Percentiles rank a stretch among this genome's conserved stretches.
Evolutionary conservation across 768 basidiomycete species (phyloP).

Genomic region (Collybia sp.): DNA sequence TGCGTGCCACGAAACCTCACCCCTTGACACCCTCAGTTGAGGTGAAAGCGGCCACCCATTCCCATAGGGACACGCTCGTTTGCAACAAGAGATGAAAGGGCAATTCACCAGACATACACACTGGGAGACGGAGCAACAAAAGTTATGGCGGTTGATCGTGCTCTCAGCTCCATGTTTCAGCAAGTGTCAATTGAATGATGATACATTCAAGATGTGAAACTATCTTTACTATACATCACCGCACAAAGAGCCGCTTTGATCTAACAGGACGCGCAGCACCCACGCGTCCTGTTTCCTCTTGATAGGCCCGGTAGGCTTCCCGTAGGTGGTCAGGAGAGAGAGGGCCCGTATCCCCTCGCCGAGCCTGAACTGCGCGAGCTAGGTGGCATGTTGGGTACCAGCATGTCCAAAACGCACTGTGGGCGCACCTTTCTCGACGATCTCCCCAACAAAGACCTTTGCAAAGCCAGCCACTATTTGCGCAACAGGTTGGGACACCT

Average conservation of each 20-base stretch:
- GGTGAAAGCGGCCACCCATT: too few relatives aligned
- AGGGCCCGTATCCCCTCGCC: slow-evolving; percentile 71
- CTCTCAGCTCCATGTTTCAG: too few relatives aligned
- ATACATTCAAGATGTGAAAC: too few relatives aligned
- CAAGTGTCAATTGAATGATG: too few relatives aligned
- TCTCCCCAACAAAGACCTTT: slow-evolving; percentile 92
- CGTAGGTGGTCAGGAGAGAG: slow-evolving; percentile 86
- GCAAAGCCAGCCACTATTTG: slow-evolving; percentile 87
- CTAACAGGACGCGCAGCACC: slow-evolving; percentile 71
- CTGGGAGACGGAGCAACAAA: too few relatives aligned
- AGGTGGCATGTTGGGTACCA: slow-evolving; percentile 1
- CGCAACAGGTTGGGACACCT: slow-evolving; percentile 82
- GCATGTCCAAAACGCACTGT: not conserved
- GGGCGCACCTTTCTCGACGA: slow-evolving; percentile 75
- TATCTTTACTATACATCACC: slow-evolving; percentile 23
- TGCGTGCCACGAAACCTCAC: too few relatives aligned
- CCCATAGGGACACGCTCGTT: too few relatives aligned
- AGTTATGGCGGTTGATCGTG: too few relatives aligned
- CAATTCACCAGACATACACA: too few relatives aligned
- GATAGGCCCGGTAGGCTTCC: slow-evolving; percentile 83
- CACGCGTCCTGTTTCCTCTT: slow-evolving; percentile 75
- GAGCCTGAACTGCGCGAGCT: slow-evolving; percentile 76
- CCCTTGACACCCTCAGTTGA: too few relatives aligned
- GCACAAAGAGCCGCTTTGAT: slow-evolving; percentile 70
- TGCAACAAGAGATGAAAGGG: too few relatives aligned